phyloP scores from a whole-genome alignment of 2,329 filamentous ascomycete species.

The Aspergillus awamori region DNA sequence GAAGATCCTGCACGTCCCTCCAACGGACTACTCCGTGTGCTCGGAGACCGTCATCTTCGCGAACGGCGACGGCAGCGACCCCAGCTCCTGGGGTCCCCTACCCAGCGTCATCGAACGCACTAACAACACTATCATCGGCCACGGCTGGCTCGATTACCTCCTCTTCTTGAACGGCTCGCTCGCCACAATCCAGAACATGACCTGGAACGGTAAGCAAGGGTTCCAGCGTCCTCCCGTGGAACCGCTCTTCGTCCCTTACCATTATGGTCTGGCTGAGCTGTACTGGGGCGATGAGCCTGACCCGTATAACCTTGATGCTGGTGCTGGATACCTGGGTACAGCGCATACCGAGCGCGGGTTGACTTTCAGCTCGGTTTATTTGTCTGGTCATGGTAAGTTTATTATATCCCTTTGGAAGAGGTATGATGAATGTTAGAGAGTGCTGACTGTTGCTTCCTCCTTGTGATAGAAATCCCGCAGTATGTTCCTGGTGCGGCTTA shows the following conservation, averaged over 20 bases:
- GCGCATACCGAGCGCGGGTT: slow-evolving; percentile 74
- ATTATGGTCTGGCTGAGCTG: slow-evolving; percentile 35
- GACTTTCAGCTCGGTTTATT: slow-evolving; percentile 67
- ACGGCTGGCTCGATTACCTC: slow-evolving; percentile 71
- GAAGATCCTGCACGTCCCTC: slow-evolving; percentile 63
- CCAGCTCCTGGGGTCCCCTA: slow-evolving; percentile 48
- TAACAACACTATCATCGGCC: slow-evolving; percentile 72
- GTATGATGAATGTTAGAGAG: not conserved
- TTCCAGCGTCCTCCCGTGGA: slow-evolving; percentile 65
- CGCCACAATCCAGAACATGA: slow-evolving; percentile 78
- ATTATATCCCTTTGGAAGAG: not conserved
- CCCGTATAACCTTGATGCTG: slow-evolving; percentile 49
- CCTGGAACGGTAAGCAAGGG: slow-evolving; percentile 71
- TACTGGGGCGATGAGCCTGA: slow-evolving; percentile 47
- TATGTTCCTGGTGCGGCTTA: slow-evolving; percentile 71
- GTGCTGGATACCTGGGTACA: slow-evolving; percentile 68
- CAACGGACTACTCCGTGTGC: slow-evolving; percentile 47
- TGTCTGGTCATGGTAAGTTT: slow-evolving; percentile 62
- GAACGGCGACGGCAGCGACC: slow-evolving; percentile 52
- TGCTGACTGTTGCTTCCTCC: too few relatives aligned
- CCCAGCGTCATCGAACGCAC: slow-evolving; percentile 74
- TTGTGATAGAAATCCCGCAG: slow-evolving; percentile 53
- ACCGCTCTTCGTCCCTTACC: slow-evolving; percentile 71
- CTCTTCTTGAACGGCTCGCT: slow-evolving; percentile 70
- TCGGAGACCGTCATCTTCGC: slow-evolving; percentile 45